phyloP scores from a whole-genome alignment of 1,284 basidiomycete genomes.

The Tilletia walkeri region DNA sequence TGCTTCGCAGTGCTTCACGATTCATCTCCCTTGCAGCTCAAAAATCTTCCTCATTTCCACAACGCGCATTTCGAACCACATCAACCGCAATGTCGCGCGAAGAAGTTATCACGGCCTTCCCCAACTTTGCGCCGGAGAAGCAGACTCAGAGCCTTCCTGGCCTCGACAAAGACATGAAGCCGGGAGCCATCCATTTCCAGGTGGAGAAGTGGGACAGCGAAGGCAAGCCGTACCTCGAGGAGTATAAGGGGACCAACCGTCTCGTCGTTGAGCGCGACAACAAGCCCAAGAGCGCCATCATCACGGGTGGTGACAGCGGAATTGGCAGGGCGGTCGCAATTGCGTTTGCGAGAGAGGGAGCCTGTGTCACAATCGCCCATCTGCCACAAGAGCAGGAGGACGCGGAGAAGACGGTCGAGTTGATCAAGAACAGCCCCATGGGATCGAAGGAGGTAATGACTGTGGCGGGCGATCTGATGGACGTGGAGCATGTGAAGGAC shows the following conservation, averaged over 20 bases:
- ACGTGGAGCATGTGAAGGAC: slow-evolving; percentile 54
- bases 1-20: too few species aligned
- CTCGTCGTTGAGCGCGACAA: slow-evolving; percentile 56
- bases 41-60: too few species aligned
- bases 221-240: slow-evolving; percentile 64
- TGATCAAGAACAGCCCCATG: slow-evolving; percentile 36
- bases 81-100: slow-evolving; percentile 10
- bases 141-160: slow-evolving; percentile 32
- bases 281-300: slow-evolving; percentile 62
- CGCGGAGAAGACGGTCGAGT: slow-evolving; percentile 30
- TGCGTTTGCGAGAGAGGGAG: slow-evolving; percentile 67
- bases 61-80: too few species aligned
- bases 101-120: slow-evolving; percentile 40
- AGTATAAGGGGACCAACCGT: slow-evolving; percentile 61
- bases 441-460: slow-evolving; percentile 56
- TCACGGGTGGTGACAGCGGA: slow-evolving; percentile 65
- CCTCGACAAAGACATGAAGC: slow-evolving; percentile 44
- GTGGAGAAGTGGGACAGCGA: slow-evolving; percentile 65
- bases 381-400: slow-evolving; percentile 66
- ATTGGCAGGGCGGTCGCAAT: slow-evolving; percentile 66
- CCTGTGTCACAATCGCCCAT: slow-evolving; percentile 66
- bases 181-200: slow-evolving; percentile 62
- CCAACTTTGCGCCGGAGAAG: slow-evolving; percentile 35
- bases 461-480: slow-evolving; percentile 60
- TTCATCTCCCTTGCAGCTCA: too few species aligned